Base-by-base conservation (phyloP, 192 early-diverging fungal species). In the Coemansia sp. region DNA sequence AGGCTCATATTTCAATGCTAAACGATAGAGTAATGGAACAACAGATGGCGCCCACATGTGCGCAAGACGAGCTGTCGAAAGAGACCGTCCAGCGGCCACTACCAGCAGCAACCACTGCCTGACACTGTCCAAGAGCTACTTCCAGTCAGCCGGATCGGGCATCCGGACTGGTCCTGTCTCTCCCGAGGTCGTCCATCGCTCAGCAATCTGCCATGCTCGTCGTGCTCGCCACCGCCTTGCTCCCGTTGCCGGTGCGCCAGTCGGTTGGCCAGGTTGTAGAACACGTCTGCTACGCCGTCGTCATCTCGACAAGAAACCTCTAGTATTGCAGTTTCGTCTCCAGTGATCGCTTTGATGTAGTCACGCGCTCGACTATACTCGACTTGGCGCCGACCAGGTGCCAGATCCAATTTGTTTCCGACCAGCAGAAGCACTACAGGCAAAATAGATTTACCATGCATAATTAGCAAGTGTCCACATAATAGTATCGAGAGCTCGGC, bases 271-370 rank as follows among this genome's bases (percentile, higher is more conserved):
- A 82, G 72, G 55, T 82, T 75, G 49, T 82, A 74, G 38, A 82
- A 82, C 36, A 82, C 80, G 47, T 82, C 80, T 12, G 74, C 74
- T 33, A 82, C 80, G 46, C 90, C 90, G 68, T 92, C 86, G 68
- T 90, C 90, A 13, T 92, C 90, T 65, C 90, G 90, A 22, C 89
- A 89, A 5, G 90, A 92, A 33, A 92, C 89, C 77, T 92, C 90
- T 16, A 90, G 89, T 9, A 90, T 79, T 36, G 86, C 79, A 16
- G 77, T 88, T 20, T 89, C 90, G 59, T 86, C 74, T n/a, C 90
- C 90, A 0, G 90, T 73, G 40, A 86, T 68, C 36, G 78, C 79
- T 72, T 87, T 80, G 70, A 88, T 82, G 60, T 90, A 92, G 49
- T 89, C 86, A 49, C 87, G 87, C 34, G 89, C 87, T 40, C 85